A percentile compares a stretch with the other conserved stretches of the same genome.
Conservation (phyloP, 106 monocot species). For the Dactylorhiza incarnata region DNA sequence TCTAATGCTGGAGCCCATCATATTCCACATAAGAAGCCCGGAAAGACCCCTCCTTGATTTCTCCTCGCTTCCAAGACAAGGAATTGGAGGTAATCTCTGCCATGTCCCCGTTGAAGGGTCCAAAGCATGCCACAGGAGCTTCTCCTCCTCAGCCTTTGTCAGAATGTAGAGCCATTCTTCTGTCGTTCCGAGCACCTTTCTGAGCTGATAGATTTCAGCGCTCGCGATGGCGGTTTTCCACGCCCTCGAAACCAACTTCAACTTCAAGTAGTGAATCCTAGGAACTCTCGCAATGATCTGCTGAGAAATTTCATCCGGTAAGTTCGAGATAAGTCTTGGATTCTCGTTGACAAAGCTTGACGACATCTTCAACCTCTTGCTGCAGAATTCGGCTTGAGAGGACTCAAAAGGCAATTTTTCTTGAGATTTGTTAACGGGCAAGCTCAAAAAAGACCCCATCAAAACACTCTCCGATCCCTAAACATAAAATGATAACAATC, state of each 20-base stretch:
- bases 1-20: conserved; percentile 51
- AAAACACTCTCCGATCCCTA: background rate
- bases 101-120: conserved; percentile 63
- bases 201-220: conserved; percentile 43
- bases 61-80: conserved; percentile 35
- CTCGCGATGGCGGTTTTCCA: conserved; percentile 70
- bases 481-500: background rate
- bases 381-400: conserved; percentile 10
- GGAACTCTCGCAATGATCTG: conserved; percentile 79
- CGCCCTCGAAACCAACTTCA: conserved; percentile 44
- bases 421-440: conserved; percentile 9
- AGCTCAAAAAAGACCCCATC: conserved; percentile 56
- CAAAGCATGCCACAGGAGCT: conserved; percentile 63
- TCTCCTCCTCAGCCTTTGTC: conserved; percentile 38
- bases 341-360: conserved; percentile 15
- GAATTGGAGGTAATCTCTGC: conserved; percentile 78
- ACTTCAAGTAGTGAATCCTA: conserved; percentile 38
- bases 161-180: conserved; percentile 92
- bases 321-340: conserved; percentile 43
- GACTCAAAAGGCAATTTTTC: background rate
- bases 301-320: conserved; percentile 82
- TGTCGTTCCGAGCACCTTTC: conserved; percentile 53
- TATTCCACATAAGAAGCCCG: conserved; percentile 38
- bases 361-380: conserved; percentile 62
- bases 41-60: conserved; percentile 28